Evolutionary conservation across 352 stramenopile species (phyloP).

Genomic region (Nothophytophthora sp.): DNA sequence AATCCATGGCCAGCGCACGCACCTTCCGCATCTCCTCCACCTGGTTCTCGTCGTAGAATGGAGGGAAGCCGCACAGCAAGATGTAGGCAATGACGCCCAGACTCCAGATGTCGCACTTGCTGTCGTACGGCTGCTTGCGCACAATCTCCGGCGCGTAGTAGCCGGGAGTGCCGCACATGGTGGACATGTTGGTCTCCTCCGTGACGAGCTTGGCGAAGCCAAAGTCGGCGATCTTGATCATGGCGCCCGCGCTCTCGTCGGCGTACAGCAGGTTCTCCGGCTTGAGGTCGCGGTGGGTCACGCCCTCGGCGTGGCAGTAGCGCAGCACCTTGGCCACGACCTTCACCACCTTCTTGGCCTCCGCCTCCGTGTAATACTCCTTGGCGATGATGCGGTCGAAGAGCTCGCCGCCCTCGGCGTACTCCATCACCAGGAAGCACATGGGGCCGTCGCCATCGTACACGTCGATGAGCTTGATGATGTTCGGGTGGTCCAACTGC

Average conservation of each 20-base stretch:
- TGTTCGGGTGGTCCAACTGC: constrained; percentile 84
- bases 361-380: constrained; percentile 90
- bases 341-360: constrained; percentile 87
- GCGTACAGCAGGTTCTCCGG: constrained; percentile 96
- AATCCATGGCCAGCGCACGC: background rate
- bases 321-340: constrained; percentile 83
- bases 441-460: constrained; percentile 72
- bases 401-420: constrained; percentile 87
- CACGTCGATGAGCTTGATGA: constrained; percentile 87
- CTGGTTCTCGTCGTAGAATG: constrained; percentile 96
- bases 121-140: constrained; percentile 93
- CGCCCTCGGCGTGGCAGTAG: constrained; percentile 85
- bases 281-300: constrained; percentile 97
- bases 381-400: constrained; percentile 94
- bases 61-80: constrained; percentile 95
- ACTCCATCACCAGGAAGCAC: constrained; percentile 92
- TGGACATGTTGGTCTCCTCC: constrained; percentile 82
- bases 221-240: constrained; percentile 96
- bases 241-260: constrained; percentile 75
- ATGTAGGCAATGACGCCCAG: constrained; percentile 93
- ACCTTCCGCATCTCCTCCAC: constrained; percentile 84
- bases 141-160: constrained; percentile 98
- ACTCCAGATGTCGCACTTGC: constrained; percentile 96
- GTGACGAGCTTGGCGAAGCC: constrained; percentile 86
- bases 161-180: constrained; percentile 92